Evolutionary conservation across 768 basidiomycete genomes (phyloP).

Genomic region (Boletus pseudopeckii): DNA sequence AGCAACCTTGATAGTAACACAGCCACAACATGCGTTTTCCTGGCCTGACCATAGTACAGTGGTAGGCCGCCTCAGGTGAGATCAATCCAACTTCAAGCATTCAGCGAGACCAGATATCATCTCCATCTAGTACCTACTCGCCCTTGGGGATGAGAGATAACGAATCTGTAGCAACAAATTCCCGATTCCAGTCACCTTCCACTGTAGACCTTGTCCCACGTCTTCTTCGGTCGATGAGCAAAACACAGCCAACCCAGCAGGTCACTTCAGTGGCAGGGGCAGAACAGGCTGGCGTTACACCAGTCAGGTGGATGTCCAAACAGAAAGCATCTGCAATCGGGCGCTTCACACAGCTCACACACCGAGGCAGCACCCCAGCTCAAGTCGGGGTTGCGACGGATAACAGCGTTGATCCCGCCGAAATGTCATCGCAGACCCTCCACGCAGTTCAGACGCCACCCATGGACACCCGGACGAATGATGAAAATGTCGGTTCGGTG

Average conservation of each 20-base stretch:
- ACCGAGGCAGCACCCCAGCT: conserved; percentile 5
- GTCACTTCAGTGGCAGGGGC: neutral
- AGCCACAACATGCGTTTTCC: conserved; percentile 13
- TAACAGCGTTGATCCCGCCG: conserved; percentile 4
- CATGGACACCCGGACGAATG: conserved; percentile 5
- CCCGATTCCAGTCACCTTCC: neutral
- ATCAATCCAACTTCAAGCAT: neutral
- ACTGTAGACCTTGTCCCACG: conserved; percentile 4
- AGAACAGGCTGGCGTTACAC: conserved; percentile 3
- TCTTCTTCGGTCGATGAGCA: conserved; percentile 21
- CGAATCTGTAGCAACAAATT: neutral
- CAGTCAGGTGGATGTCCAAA: conserved; percentile 12
- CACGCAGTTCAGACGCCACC: conserved; percentile 1
- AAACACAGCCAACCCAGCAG: conserved; percentile 17
- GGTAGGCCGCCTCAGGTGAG: neutral
- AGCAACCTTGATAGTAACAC: neutral
- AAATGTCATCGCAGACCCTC: conserved; percentile 4
- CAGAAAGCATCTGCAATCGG: conserved; percentile 15
- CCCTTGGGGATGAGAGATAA: conserved; percentile 5
- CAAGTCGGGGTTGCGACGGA: neutral
- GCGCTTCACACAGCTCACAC: conserved; percentile 17
- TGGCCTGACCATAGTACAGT: neutral
- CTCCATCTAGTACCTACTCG: neutral
- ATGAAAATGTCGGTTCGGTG: conserved; percentile 2
- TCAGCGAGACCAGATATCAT: neutral